A percentile compares a stretch with the other conserved stretches of the same genome.
Evolutionary conservation across 2,329 filamentous ascomycete species (phyloP).

Genomic region (Immersiporthe knoxdaviesiana): DNA sequence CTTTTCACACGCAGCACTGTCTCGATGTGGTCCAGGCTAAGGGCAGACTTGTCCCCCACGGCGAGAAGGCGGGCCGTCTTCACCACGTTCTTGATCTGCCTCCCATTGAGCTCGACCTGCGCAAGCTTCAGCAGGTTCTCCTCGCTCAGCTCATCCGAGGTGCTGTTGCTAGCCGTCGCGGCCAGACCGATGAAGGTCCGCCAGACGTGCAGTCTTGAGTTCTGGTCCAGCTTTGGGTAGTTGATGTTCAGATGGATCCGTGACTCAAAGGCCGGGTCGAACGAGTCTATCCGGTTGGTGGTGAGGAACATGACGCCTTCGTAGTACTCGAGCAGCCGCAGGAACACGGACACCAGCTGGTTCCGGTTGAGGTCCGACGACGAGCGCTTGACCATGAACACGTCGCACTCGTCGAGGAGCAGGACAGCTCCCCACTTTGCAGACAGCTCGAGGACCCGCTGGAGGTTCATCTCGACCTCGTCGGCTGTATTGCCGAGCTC

Average conservation of each 20-base stretch:
- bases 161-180: constrained; percentile 36
- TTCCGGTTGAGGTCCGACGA: constrained; percentile 43
- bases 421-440: constrained; percentile 48
- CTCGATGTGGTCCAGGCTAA: no score
- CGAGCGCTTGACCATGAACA: constrained; percentile 45
- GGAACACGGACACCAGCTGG: constrained; percentile 43
- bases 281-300: constrained; percentile 41
- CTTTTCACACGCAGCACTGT: not conserved
- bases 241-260: constrained; percentile 41
- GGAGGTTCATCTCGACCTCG: constrained; percentile 40
- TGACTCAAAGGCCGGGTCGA: constrained; percentile 44
- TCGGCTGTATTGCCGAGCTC: constrained; percentile 43
- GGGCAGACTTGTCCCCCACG: no score
- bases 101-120: constrained; percentile 48
- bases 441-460: constrained; percentile 42
- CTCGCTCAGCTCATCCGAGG: constrained; percentile 40
- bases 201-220: constrained; percentile 41
- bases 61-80: constrained; percentile 44
- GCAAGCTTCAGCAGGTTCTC: constrained; percentile 29
- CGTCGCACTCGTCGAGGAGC: constrained; percentile 48
- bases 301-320: constrained; percentile 44
- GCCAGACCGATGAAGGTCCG: constrained; percentile 41
- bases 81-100: constrained; percentile 56
- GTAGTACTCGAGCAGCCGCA: constrained; percentile 43
- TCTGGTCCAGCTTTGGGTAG: constrained; percentile 38